phyloP scores from a whole-genome alignment of 2,329 filamentous ascomycete species.

The Colletotrichum simmondsii region DNA sequence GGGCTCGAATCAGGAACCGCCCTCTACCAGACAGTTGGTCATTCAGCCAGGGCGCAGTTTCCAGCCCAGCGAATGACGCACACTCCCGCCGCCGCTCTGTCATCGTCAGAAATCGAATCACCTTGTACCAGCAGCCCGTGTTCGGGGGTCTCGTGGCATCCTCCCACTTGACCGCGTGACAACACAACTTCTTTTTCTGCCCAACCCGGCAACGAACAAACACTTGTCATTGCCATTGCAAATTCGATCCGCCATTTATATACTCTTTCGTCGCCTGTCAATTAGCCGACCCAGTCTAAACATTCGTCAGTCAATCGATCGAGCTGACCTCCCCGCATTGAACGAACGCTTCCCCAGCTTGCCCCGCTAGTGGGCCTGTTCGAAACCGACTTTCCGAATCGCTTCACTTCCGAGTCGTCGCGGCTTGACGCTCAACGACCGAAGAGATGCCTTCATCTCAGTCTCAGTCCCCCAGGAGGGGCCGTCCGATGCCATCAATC shows the following conservation, averaged over 20 bases:
- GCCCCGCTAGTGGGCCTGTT: constrained; percentile 30
- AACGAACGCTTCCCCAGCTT: constrained; percentile 8
- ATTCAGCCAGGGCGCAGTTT: constrained; percentile 32
- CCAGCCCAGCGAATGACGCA: constrained; percentile 34
- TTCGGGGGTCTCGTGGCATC: constrained; percentile 35
- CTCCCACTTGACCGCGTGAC: constrained; percentile 37
- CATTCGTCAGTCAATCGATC: not conserved
- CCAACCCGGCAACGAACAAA: constrained; percentile 8
- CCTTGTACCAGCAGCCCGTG: constrained; percentile 21
- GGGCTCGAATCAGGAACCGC: constrained; percentile 33
- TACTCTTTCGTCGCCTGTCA: not conserved
- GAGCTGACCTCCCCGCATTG: constrained; percentile 7
- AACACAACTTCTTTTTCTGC: constrained; percentile 17
- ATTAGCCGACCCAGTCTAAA: not conserved
- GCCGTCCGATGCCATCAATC: constrained; percentile 28
- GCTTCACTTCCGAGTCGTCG: not conserved
- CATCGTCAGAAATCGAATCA: constrained; percentile 34
- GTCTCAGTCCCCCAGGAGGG: constrained; percentile 24
- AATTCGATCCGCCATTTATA: constrained; percentile 6
- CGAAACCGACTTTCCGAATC: constrained; percentile 11
- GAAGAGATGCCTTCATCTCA: constrained; percentile 29
- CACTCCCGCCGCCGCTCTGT: constrained; percentile 23
- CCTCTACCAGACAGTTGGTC: constrained; percentile 29
- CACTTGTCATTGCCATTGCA: not conserved
- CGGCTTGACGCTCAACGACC: not conserved